These are phyloP conservation scores for Blastosporella zonata DNA, from an alignment of 1,284 basidiomycete species.

Conservation along the genomic window DNA sequence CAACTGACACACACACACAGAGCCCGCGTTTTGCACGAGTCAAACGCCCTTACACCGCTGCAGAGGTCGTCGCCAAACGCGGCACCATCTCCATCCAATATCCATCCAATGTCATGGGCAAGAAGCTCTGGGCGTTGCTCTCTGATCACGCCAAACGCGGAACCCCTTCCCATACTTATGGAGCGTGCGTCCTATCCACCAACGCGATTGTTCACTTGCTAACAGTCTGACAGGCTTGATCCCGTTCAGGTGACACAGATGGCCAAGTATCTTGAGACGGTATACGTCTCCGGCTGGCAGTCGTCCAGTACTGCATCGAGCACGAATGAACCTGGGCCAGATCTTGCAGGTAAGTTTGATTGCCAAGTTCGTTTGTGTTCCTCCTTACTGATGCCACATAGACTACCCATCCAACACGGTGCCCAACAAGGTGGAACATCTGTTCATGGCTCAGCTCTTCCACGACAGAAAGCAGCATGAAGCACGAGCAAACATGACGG, in stretches of 20 bases:
- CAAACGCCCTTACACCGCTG: conserved; percentile 89
- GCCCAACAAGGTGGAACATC: conserved; percentile 87
- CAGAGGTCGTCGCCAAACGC: conserved; percentile 91
- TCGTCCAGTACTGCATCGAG: conserved; percentile 90
- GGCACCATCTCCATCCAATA: conserved; percentile 87
- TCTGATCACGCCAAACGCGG: conserved; percentile 64
- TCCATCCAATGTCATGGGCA: conserved; percentile 81
- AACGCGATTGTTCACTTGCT: neutral
- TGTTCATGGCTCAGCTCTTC: conserved; percentile 87
- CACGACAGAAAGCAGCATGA: conserved; percentile 87
- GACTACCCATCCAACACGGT: conserved; percentile 96
- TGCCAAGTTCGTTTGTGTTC: neutral
- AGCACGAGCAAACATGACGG: conserved; percentile 68
- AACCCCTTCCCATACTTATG: conserved; percentile 91
- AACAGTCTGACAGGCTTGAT: conserved; percentile 65
- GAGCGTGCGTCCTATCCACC: conserved; percentile 73
- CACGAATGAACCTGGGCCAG: conserved; percentile 95
- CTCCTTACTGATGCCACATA: conserved; percentile 21
- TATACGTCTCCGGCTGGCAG: conserved; percentile 98
- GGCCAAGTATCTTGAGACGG: conserved; percentile 97
- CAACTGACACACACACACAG: conserved; percentile 41
- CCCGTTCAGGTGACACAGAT: conserved; percentile 98
- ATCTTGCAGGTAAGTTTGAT: conserved; percentile 77
- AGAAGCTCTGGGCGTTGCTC: conserved; percentile 83
- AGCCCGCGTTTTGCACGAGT: conserved; percentile 83